Base-by-base conservation (phyloP, 73 alveolate species). In the Effrenium voratum region DNA sequence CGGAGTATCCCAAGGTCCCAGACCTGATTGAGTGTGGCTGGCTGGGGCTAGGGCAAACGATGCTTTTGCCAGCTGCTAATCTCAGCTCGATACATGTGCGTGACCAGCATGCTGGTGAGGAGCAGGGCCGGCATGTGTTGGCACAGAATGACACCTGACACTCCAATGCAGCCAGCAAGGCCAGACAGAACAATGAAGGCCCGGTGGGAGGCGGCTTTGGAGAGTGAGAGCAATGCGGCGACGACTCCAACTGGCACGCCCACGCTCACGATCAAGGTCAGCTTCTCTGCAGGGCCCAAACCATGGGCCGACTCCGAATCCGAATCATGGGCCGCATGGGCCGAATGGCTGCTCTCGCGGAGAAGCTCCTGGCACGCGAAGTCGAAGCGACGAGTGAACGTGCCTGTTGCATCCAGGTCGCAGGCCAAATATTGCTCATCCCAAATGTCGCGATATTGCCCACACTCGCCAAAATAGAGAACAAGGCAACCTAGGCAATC, bases 381-480 rank as follows among this genome's bases (percentile, higher is more conserved):
- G 86, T 46, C 12, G 38, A 32, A 16, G 57, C 3, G 36, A 32
- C 47, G 13, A 70, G 6, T 2, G 81, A n/a, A 22, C 13, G 2
- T n/a, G 36, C 30, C 44, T 32, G 46, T 32, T 19, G 28, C 32
- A 19, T 15, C 8, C 44, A 4, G 60, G 84, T 5, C 36, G 28
- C 95, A 16, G 97, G 97, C 97, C 97, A 90, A 13, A 90, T 87
- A 60, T 90, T 90, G 97, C 97, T 90, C 72, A 90, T 79, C 8
- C 97, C 97, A 30, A 90, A 90, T 12, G 97, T 90, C 32, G 44
- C 87, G 45, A 90, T 90, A 34, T 90, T 90, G 15, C 97, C 97
- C 38, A 70, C 76, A 55, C 97, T 90, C 46, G 97, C 97, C 45
- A 90, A 76, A 45, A 90, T 55, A 43, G 87, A 44, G 87, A 90